phyloP scores from a whole-genome alignment of 1,139 yeast genomes.

The Suhomyces terraborum region DNA sequence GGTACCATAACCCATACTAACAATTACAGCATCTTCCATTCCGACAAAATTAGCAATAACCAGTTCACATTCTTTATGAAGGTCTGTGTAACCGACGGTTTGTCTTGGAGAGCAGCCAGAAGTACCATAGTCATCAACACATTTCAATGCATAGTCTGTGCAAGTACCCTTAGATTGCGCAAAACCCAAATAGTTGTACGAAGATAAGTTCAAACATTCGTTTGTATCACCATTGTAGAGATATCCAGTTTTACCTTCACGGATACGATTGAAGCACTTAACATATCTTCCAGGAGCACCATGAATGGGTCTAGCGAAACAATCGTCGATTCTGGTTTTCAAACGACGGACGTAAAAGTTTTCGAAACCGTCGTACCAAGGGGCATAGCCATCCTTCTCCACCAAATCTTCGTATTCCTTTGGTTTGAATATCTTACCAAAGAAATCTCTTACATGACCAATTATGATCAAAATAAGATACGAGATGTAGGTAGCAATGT shows the following conservation, averaged over 20 bases:
- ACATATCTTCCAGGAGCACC: constrained; percentile 97
- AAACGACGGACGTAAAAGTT: constrained; percentile 89
- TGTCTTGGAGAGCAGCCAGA: constrained; percentile 79
- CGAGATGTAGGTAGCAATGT: constrained; percentile 79
- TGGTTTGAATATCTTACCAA: constrained; percentile 74
- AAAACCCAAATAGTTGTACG: constrained; percentile 93
- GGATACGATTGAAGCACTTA: constrained; percentile 73
- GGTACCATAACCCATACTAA: constrained; percentile 95
- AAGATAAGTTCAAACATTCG: constrained; percentile 82
- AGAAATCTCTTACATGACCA: constrained; percentile 89
- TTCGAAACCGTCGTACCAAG: constrained; percentile 93
- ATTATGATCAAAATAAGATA: constrained; percentile 80
- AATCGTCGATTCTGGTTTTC: constrained; percentile 88
- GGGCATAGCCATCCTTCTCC: constrained; percentile 90
- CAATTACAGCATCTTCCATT: constrained; percentile 82
- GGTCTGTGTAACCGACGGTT: constrained; percentile 72
- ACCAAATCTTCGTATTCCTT: constrained; percentile 64
- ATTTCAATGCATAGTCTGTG: constrained; percentile 72
- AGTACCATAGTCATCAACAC: constrained; percentile 70
- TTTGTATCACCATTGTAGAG: constrained; percentile 72
- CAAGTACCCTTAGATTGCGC: constrained; percentile 94
- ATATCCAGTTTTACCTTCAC: constrained; percentile 62
- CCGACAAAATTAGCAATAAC: constrained; percentile 86
- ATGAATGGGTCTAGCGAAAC: constrained; percentile 91
- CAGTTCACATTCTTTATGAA: constrained; percentile 73